phyloP scores from a whole-genome alignment of 495 filamentous ascomycete genomes.

The Thermochaetoides thermophila region DNA sequence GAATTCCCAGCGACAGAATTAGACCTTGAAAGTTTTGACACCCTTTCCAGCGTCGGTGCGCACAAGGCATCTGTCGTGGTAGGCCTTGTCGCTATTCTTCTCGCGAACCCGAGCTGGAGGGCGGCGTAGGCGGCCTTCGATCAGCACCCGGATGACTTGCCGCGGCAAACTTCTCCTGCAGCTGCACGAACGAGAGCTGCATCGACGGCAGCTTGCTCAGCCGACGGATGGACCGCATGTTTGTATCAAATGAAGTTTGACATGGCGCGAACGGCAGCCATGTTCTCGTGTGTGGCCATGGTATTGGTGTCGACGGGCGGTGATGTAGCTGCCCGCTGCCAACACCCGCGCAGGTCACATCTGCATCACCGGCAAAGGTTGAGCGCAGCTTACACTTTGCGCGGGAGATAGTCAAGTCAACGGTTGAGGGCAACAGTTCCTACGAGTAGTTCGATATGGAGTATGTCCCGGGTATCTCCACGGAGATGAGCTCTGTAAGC shows the following conservation, averaged over 20 bases:
- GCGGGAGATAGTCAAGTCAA: slow-evolving; percentile 33
- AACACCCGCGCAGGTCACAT: slow-evolving; percentile 25
- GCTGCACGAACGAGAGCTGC: slow-evolving; percentile 22
- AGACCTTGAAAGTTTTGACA: background rate
- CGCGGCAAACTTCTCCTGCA: slow-evolving; percentile 13
- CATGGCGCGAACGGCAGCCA: slow-evolving; percentile 27
- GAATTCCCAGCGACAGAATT: background rate
- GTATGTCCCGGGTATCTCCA: slow-evolving; percentile 37
- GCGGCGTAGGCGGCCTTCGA: slow-evolving; percentile 19
- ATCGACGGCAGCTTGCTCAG: slow-evolving; percentile 26
- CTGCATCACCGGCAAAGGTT: slow-evolving; percentile 20
- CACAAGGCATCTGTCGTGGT: too few relatives aligned
- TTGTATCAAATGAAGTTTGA: slow-evolving; percentile 31
- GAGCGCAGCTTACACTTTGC: slow-evolving; percentile 32
- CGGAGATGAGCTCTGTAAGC: slow-evolving; percentile 28
- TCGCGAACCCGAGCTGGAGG: slow-evolving; percentile 17
- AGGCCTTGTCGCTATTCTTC: background rate
- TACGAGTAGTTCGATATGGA: slow-evolving; percentile 32
- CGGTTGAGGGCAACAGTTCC: slow-evolving; percentile 32
- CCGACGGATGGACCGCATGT: slow-evolving; percentile 29
- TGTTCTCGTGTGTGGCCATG: slow-evolving; percentile 25
- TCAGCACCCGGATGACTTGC: too few relatives aligned
- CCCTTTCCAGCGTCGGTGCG: slow-evolving; percentile 9
- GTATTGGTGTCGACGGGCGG: slow-evolving; percentile 19
- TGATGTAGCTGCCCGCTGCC: slow-evolving; percentile 38